Evolutionary conservation across 768 basidiomycete genomes (phyloP), one percentile per base, ranked within the genome.

Genomic region (Termitomyces sp.): DNA sequence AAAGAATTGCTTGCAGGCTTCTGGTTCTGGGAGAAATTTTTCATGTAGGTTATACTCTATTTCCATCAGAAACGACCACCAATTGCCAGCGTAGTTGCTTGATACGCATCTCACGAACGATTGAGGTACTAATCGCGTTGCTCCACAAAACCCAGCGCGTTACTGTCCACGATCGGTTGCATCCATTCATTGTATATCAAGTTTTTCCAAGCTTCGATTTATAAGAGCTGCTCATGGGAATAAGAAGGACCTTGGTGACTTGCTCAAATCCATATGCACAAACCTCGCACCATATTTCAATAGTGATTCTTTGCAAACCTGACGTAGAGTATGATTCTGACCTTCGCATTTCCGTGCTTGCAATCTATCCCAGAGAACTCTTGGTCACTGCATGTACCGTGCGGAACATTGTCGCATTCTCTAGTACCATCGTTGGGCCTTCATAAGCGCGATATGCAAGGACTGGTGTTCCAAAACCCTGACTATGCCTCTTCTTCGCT

Each of bases 401-500:
- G 19, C 11, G 25, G 17, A 51, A 29, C 14, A 27, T n/a, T 29
- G 2, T 14, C 7, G 37, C 14, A 5, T 40, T 40, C n/a, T 21
- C 51, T 5, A 34, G 19, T 32, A 42, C 29, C 25, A 25, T 12
- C 7, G 38, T 32, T n/a, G 4, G n/a, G 10, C 43, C 41, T 35
- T 52, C 14, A 52, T 45, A 51, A 51, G 16, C 35, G 35, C 44
- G 10, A 27, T 12, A 50, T 31, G n/a, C 29, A 4, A 6, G 27
- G 32, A n/a, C 21, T 17, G 17, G 7, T 2, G 14, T 37, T 19
- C 34, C 25, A n/a, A n/a, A 27, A 8, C n/a, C 37, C 35, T 2
- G n/a, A 43, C 9, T 14, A 61, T 60, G 58, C 27, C 31, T 27
- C 53, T 8, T 35, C 40, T 50, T 41, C 34, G n/a, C 37, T 56